phyloP scores from a whole-genome alignment of 1,139 yeast species.

The Debaryomyces subglobosus region DNA sequence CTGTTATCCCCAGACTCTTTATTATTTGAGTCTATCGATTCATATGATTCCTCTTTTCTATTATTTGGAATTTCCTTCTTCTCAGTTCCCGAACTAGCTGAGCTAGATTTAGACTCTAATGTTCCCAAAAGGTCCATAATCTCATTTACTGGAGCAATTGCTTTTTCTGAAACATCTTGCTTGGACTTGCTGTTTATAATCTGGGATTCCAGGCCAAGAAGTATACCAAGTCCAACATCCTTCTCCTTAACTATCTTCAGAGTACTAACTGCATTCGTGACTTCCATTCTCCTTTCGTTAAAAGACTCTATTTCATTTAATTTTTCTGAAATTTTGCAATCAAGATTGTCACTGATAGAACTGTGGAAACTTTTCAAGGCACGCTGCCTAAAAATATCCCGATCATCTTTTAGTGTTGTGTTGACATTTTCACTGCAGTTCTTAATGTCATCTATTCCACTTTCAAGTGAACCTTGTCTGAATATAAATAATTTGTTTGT shows the following conservation, averaged over 20 bases:
- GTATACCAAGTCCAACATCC: constrained; percentile 15
- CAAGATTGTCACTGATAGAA: constrained; percentile 35
- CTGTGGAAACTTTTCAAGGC: constrained; percentile 32
- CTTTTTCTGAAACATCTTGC: not conserved
- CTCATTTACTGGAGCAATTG: constrained; percentile 13
- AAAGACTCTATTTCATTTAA: constrained; percentile 21
- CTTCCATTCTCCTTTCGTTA: constrained; percentile 3
- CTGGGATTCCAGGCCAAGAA: not conserved
- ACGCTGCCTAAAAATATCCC: constrained; percentile 11
- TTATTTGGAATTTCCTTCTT: not conserved
- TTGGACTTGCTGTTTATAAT: not conserved
- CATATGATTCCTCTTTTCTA: not conserved
- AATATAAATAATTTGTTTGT: constrained; percentile 24
- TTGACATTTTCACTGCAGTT: not conserved
- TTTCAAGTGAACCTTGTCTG: constrained; percentile 13
- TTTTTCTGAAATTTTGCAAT: constrained; percentile 20
- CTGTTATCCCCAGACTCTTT: not conserved
- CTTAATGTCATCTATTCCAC: not conserved
- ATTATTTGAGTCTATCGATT: not conserved
- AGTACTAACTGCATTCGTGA: not conserved
- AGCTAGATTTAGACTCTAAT: constrained; percentile 14
- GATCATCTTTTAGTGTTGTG: not conserved
- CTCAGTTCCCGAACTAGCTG: not conserved
- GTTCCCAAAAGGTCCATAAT: constrained; percentile 24
- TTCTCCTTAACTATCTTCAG: not conserved